Evolutionary conservation across 164 flowering plant genomes (phyloP), one percentile per base, ranked within the genome.

Genomic region (Euptelea pleiosperma): DNA sequence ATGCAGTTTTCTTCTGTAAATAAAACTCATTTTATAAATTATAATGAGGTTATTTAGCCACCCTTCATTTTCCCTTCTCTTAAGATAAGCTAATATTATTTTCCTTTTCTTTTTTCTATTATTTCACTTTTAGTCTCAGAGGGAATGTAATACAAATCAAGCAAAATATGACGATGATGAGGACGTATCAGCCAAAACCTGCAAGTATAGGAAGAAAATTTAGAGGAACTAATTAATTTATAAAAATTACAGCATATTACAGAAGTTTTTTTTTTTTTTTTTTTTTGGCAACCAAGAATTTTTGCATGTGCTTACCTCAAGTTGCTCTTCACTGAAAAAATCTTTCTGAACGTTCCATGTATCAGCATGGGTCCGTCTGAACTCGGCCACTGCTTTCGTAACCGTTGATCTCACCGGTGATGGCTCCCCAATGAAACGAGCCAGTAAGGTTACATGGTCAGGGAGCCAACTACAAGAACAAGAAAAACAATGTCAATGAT

Each of bases 301-400:
- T 3, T 37, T 28, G 8, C 3, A 10, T 10, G 14, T 49, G 34
- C 50, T 26, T 46, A 88, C 99, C 92, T 90, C 97, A 42, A 93
- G 89, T 61, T 90, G 96, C 61, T 93, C 99, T 73, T 90, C 92
- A 6, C 81, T 83, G 54, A 93, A 93, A 42, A 66, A 77, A 63
- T 86, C 89, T 70, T 88, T 90, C 57, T 93, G 99, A 35, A 88
- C 28, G 62, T 71, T 93, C 97, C 99, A 93, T 22, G 94, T 93
- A 64, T 93, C 99, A 10, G 99, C 99, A 78, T 90, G 97, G n/a
- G 99, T 93, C 33, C 96, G 76, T 0, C 97, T 82, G 68, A 93
- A 93, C 70, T 90, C 97, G 3, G 96, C 94, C 57, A 90, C 82
- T 30, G 99, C 94, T 71, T 93, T 93, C 42, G 88, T 93, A 21